Evolutionary conservation across 495 filamentous ascomycete genomes (phyloP), one percentile per base, ranked within the genome.

Genomic region (Penicillium riverlandense): DNA sequence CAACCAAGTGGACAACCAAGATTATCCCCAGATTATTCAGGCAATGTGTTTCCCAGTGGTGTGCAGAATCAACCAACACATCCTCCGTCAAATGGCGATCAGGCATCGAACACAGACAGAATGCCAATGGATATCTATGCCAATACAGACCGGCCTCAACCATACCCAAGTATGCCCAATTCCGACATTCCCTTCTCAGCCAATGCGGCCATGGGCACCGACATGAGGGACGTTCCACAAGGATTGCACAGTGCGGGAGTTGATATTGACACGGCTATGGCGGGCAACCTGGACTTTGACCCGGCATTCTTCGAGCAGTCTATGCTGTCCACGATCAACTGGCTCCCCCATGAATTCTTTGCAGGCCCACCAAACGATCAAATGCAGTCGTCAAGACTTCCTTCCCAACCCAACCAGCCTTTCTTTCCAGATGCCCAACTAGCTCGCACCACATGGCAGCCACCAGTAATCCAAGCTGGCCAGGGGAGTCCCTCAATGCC

Each of bases 281-380:
- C 47, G 27, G 49, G 48, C 6, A 55, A 57, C 27, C 50, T 55
- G 31, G 61, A 41, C 1, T 61, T 62, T 39, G 54, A 50, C 8
- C 51, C 51, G 13, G 45, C 57, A 1, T 45, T 59, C 8, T 48
- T 63, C 15, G 59, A 58, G 29, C 57, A 53, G 11, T 58, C 57
- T 6, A 51, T 53, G 35, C 29, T 53, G 36, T 58, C 62, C 14
- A 58, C 61, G 1, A 56, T 69, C 14, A 69, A 71, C 38, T 71
- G 67, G 67, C 50, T 68, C 8, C 56, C 65, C 11, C 53, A 54
- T 11, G 61, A 61, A 34, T 37, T 62, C 15, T 48, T 59, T 11
- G 27, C 49, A 7, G 45, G 45, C 15, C 30, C 52, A 30, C 7
- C 51, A 8, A 39, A 38, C 32, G 47, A 53, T 11, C 43, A 49